Evolutionary conservation across 1,139 yeast genomes (phyloP).

Genomic region (Diutina rugosa): DNA sequence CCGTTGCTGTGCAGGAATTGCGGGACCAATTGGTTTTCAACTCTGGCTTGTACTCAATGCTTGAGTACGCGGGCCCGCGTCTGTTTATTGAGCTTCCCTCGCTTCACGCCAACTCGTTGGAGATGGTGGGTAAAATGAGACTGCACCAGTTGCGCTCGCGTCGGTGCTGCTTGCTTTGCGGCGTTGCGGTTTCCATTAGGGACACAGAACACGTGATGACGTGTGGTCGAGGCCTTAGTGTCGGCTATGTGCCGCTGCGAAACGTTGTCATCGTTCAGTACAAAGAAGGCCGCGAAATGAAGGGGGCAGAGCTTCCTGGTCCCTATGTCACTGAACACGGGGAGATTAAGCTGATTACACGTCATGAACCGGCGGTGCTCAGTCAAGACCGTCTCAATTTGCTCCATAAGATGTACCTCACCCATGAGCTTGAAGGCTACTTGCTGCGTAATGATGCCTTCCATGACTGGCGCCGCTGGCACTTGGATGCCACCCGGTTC

Average conservation of each 20-base stretch:
- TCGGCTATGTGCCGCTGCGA: neutral
- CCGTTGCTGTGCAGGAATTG: neutral
- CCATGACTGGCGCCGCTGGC: neutral
- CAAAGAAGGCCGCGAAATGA: neutral
- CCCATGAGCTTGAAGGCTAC: neutral
- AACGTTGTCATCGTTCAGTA: neutral
- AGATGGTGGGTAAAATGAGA: neutral
- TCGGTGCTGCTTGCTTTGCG: neutral
- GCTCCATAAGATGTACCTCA: neutral
- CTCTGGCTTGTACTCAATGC: neutral
- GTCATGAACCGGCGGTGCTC: neutral
- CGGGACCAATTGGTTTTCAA: neutral
- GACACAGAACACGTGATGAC: neutral
- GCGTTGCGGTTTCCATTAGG: neutral
- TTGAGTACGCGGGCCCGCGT: neutral
- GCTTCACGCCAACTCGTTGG: neutral
- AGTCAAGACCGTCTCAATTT: neutral
- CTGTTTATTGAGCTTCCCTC: neutral
- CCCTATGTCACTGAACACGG: neutral
- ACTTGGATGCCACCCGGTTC: neutral
- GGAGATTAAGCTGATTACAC: neutral
- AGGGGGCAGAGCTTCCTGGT: neutral
- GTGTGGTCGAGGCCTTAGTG: neutral
- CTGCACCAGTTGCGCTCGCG: neutral
- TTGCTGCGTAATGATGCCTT: neutral